These are phyloP conservation scores for Pisolithus marmoratus DNA, from an alignment of 768 basidiomycete species.

Conservation along the genomic window DNA sequence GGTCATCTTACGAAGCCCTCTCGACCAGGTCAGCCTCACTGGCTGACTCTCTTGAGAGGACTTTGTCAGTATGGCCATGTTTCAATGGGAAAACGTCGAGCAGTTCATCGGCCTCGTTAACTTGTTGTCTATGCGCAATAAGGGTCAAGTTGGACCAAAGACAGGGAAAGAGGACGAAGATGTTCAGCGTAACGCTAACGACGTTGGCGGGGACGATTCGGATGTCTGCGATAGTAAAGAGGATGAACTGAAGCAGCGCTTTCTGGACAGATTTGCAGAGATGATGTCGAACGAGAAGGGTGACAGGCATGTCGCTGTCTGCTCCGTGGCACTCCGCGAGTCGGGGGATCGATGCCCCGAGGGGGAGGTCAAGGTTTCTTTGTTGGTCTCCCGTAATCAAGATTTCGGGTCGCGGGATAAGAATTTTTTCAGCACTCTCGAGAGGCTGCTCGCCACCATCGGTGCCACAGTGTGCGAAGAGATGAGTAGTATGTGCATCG, in stretches of 20 bases:
- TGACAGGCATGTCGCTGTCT: neutral
- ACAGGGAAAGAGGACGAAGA: neutral
- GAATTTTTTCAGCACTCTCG: neutral
- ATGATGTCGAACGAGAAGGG: neutral
- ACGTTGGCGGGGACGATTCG: too few species aligned
- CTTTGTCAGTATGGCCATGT: neutral
- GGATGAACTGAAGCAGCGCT: neutral
- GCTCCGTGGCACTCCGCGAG: neutral
- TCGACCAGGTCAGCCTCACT: too few species aligned
- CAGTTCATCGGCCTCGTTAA: constrained; percentile 2
- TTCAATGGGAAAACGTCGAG: constrained; percentile 1
- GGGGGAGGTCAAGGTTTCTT: neutral
- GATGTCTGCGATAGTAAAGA: constrained; percentile 11
- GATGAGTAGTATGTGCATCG: neutral
- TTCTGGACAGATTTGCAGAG: neutral
- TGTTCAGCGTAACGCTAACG: too few species aligned
- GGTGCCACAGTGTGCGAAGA: neutral
- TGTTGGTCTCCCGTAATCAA: neutral
- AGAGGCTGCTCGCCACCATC: neutral
- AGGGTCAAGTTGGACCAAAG: neutral
- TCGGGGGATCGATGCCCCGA: neutral
- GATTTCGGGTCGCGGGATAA: neutral
- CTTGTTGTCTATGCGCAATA: neutral
- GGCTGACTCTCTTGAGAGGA: too few species aligned
- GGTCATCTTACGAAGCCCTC: too few species aligned